Evolutionary conservation across 768 basidiomycete genomes (phyloP).

Genomic region (Xerocomellus amylosporus): DNA sequence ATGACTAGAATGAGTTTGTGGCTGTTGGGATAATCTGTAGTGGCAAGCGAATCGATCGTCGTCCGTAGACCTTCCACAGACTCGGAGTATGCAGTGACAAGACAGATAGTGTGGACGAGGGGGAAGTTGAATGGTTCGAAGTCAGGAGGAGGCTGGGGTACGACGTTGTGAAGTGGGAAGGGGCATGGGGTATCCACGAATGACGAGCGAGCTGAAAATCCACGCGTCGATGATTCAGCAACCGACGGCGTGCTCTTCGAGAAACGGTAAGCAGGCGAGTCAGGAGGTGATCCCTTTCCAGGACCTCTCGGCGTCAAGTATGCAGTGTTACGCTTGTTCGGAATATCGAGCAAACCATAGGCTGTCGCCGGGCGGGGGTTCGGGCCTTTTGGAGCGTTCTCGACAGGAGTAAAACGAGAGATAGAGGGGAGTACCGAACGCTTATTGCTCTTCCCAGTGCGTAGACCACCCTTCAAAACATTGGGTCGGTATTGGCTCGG

Average conservation of each 20-base stretch:
- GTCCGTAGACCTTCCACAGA: constrained; percentile 94
- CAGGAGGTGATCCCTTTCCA: constrained; percentile 65
- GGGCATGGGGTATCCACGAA: constrained; percentile 78
- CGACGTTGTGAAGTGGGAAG: constrained; percentile 87
- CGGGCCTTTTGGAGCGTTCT: constrained; percentile 51
- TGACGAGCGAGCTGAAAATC: constrained; percentile 40
- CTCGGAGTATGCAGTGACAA: constrained; percentile 98
- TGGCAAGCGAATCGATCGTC: constrained; percentile 96
- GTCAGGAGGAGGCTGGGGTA: constrained; percentile 88
- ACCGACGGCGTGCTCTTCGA: constrained; percentile 85
- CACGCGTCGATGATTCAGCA: constrained; percentile 38
- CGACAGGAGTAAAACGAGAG: constrained; percentile 75
- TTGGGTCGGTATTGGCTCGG: constrained; percentile 90
- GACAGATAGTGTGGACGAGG: constrained; percentile 87
- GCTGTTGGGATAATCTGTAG: constrained; percentile 97
- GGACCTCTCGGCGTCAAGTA: constrained; percentile 41
- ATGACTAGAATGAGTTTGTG: constrained; percentile 96
- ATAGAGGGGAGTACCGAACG: constrained; percentile 62
- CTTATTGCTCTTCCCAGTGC: constrained; percentile 48
- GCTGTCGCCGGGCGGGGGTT: constrained; percentile 57
- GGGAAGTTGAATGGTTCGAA: constrained; percentile 97
- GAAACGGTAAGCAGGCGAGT: constrained; percentile 63
- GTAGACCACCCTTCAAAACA: constrained; percentile 68
- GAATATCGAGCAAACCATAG: constrained; percentile 64
- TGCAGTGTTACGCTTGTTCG: constrained; percentile 58